Evolutionary conservation across 2,329 filamentous ascomycete genomes (phyloP).

Genomic region (Xylaria sp.): DNA sequence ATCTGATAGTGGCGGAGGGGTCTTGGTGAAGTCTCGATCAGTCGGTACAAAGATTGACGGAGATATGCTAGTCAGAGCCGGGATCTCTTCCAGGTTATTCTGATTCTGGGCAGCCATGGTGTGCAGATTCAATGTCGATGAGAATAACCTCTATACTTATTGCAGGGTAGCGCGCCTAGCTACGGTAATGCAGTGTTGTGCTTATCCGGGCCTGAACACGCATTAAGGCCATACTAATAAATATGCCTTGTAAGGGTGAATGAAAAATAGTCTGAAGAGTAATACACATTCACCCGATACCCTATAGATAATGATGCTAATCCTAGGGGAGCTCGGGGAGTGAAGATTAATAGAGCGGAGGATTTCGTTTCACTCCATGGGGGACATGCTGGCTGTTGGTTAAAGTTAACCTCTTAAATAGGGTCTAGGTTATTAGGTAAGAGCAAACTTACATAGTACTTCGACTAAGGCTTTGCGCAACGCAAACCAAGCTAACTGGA

Average conservation of each 20-base stretch:
- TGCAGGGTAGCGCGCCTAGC: not conserved
- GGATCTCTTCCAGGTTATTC: slow-evolving; percentile 40
- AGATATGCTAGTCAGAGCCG: slow-evolving; percentile 38
- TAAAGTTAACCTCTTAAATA: not conserved
- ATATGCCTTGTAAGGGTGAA: not conserved
- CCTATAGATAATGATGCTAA: too few species aligned
- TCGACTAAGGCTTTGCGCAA: not conserved
- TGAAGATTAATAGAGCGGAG: too few species aligned
- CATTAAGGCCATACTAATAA: not conserved
- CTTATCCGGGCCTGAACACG: not conserved
- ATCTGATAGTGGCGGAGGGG: slow-evolving; percentile 40
- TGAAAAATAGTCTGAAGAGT: not conserved
- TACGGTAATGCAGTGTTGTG: not conserved
- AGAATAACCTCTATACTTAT: not conserved
- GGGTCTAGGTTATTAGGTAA: not conserved
- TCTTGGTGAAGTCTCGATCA: slow-evolving; percentile 44
- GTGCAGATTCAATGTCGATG: not conserved
- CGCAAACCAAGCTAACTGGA: not conserved
- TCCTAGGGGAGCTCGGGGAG: too few species aligned
- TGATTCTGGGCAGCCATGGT: slow-evolving; percentile 27
- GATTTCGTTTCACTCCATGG: not conserved
- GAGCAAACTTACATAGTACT: not conserved
- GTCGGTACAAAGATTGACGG: slow-evolving; percentile 47
- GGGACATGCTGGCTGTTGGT: too few species aligned
- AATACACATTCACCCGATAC: not conserved